These are phyloP conservation scores for Cyclanthera cordifolia DNA, from an alignment of 306 rosid genomes.

Conservation along the genomic window DNA sequence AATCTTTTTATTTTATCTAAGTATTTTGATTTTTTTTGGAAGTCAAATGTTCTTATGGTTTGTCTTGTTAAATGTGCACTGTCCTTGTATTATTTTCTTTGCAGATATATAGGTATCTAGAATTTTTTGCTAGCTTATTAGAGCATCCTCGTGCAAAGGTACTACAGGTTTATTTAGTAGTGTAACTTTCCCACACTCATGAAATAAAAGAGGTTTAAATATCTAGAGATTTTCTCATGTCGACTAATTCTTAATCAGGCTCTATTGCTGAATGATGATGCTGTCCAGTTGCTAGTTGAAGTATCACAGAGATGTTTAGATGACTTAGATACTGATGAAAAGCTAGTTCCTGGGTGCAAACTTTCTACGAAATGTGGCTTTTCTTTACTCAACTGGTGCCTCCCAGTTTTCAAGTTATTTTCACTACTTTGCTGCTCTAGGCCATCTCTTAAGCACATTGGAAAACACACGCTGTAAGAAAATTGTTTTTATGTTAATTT, in stretches of 20 bases:
- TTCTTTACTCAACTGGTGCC: conserved; percentile 48
- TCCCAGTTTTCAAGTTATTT: conserved; percentile 71
- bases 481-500: conserved; percentile 15
- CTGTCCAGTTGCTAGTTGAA: conserved; percentile 43
- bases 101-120: conserved; percentile 80
- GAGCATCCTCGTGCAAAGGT: conserved; percentile 96
- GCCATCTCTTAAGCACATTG: conserved; percentile 28
- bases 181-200: conserved; percentile 12
- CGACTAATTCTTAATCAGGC: conserved; percentile 31
- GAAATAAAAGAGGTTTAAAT: background rate
- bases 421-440: conserved; percentile 40
- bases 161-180: background rate
- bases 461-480: conserved; percentile 50
- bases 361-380: conserved; percentile 33
- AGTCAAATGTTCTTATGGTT: background rate
- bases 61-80: background rate
- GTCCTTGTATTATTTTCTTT: conserved; percentile 9
- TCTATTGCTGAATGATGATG: conserved; percentile 49
- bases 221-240: background rate
- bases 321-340: conserved; percentile 39
- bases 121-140: conserved; percentile 74
- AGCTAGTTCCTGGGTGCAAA: conserved; percentile 37
- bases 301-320: conserved; percentile 49
- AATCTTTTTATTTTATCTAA: background rate
- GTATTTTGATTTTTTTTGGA: background rate